A percentile compares a stretch with the other conserved stretches of the same genome.
Evolutionary conservation across 2,329 filamentous ascomycete genomes (phyloP).

Genomic region (Fusarium albosuccineum): DNA sequence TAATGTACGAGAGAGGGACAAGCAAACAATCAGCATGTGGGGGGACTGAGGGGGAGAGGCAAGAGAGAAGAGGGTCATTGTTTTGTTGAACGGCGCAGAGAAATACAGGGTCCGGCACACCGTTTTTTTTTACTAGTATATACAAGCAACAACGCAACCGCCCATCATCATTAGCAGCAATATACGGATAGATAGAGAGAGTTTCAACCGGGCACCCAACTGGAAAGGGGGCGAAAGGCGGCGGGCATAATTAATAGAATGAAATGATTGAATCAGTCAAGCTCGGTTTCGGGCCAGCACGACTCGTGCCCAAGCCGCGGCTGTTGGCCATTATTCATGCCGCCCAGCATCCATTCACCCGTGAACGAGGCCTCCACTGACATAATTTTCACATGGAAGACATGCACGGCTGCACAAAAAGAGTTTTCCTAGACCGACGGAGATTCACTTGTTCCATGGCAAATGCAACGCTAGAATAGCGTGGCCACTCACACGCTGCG

Average conservation of each 20-base stretch:
- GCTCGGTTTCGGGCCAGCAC: background rate
- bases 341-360: background rate
- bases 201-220: no score
- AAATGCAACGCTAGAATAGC: constrained; percentile 29
- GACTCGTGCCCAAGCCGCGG: background rate
- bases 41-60: constrained; percentile 10
- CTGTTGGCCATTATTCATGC: background rate
- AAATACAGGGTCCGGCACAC: background rate
- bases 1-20: constrained; percentile 31
- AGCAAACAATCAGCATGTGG: background rate
- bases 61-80: no score
- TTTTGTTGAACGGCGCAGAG: background rate
- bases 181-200: no score
- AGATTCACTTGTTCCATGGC: constrained; percentile 23
- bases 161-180: no score
- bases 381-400: constrained; percentile 4
- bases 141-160: no score
- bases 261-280: constrained; percentile 3
- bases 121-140: no score
- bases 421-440: constrained; percentile 1
- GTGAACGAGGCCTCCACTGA: background rate
- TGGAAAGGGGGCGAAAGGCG: background rate
- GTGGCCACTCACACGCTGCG: constrained; percentile 30
- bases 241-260: constrained; percentile 13
- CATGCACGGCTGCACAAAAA: background rate